Percentiles rank a stretch among this genome's conserved stretches.
These are phyloP conservation scores for Backusella liffmaniae DNA, from an alignment of 192 early-diverging fungal species.

Conservation along the genomic window DNA sequence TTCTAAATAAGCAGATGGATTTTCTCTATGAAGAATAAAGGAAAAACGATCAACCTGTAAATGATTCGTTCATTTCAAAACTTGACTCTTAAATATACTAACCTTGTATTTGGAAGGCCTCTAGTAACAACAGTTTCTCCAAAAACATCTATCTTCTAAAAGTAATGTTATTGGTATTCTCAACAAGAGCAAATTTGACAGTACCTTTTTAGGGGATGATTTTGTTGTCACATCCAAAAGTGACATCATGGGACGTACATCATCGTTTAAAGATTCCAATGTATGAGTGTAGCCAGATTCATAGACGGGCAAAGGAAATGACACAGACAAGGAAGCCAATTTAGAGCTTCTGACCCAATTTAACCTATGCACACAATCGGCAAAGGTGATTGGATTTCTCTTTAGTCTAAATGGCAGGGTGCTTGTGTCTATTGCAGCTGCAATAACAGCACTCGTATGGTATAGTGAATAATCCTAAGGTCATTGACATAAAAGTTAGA, in stretches of 20 bases:
- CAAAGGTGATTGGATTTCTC: neutral
- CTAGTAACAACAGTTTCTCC: conserved; percentile 20
- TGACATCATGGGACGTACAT: conserved; percentile 2
- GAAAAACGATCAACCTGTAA: neutral
- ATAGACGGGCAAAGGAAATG: conserved; percentile 21
- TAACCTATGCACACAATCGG: neutral
- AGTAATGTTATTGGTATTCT: too few relatives aligned
- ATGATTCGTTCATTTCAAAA: neutral
- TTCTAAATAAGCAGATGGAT: conserved; percentile 5
- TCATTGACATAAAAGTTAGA: neutral
- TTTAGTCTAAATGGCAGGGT: conserved; percentile 38
- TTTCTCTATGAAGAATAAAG: neutral
- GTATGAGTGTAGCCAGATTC: conserved; percentile 12
- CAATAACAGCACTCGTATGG: conserved; percentile 55
- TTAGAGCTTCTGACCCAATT: conserved; percentile 17
- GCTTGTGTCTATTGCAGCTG: conserved; percentile 50
- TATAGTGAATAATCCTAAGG: conserved; percentile 38
- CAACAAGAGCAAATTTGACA: neutral
- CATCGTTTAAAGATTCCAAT: neutral
- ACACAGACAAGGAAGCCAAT: neutral
- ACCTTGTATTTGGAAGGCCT: conserved; percentile 1
- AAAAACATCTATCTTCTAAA: conserved; percentile 11
- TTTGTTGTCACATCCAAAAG: neutral
- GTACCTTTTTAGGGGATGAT: neutral
- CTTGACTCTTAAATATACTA: neutral